Percentiles rank a stretch among this genome's conserved stretches.
phyloP scores from a whole-genome alignment of 2,329 filamentous ascomycete genomes.

The Paradendryphiella salina region DNA sequence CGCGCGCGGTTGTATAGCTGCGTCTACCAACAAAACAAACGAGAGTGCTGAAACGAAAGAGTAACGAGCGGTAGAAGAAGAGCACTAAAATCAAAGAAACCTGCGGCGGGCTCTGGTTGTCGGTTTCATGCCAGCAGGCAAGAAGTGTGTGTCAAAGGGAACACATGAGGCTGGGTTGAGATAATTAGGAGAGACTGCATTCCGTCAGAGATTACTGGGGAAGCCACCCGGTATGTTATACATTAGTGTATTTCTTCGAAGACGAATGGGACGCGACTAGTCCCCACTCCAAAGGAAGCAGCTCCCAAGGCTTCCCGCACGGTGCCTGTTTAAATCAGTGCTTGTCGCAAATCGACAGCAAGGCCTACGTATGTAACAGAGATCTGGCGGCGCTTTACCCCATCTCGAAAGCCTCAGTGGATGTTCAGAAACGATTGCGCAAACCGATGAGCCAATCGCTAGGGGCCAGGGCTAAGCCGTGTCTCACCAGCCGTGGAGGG shows the following conservation, averaged over 20 bases:
- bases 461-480: slow-evolving; percentile 7
- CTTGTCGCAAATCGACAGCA: slow-evolving; percentile 16
- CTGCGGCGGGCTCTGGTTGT: slow-evolving; percentile 29
- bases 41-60: slow-evolving; percentile 38
- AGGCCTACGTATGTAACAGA: slow-evolving; percentile 15
- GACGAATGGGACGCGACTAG: slow-evolving; percentile 17
- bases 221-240: slow-evolving; percentile 23
- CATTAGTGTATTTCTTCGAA: slow-evolving; percentile 19
- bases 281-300: slow-evolving; percentile 17
- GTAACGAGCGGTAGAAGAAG: slow-evolving; percentile 32
- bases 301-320: slow-evolving; percentile 16
- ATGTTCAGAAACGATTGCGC: slow-evolving; percentile 18
- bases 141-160: slow-evolving; percentile 18
- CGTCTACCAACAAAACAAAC: slow-evolving; percentile 38
- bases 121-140: slow-evolving; percentile 38
- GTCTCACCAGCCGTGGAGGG: slow-evolving; percentile 14
- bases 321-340: slow-evolving; percentile 15
- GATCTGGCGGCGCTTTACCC: slow-evolving; percentile 17
- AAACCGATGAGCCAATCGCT: slow-evolving; percentile 15
- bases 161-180: slow-evolving; percentile 20
- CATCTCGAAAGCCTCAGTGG: slow-evolving; percentile 16
- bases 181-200: slow-evolving; percentile 22
- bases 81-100: slow-evolving; percentile 34
- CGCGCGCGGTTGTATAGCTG: slow-evolving; percentile 32
- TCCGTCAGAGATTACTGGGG: slow-evolving; percentile 20